A percentile compares a stretch with the other conserved stretches of the same genome.
These are phyloP conservation scores for Epichloe hybrida DNA, from an alignment of 2,329 filamentous ascomycete genomes.

Conservation along the genomic window DNA sequence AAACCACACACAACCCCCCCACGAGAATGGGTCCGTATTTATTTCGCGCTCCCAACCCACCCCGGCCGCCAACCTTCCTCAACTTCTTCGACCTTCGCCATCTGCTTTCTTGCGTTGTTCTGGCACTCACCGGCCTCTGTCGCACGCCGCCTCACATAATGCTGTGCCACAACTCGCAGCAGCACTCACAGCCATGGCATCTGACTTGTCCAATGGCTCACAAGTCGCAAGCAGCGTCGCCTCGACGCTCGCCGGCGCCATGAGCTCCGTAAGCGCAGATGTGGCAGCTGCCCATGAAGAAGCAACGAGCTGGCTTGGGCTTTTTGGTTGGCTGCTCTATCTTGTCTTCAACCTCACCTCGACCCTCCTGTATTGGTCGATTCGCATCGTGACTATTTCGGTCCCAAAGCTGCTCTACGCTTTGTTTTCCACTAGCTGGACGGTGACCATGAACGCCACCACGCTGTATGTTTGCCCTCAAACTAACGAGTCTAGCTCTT, in stretches of 20 bases:
- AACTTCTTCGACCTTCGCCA: conserved; percentile 6
- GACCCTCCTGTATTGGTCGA: conserved; percentile 58
- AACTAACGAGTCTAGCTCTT: background rate
- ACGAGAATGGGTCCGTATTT: conserved; percentile 5
- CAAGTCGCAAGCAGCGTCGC: conserved; percentile 20
- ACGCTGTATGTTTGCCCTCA: conserved; percentile 52
- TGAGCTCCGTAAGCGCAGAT: conserved; percentile 22
- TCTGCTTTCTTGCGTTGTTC: background rate
- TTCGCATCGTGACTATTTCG: conserved; percentile 78
- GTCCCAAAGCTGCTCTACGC: conserved; percentile 81
- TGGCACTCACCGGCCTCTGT: conserved; percentile 9
- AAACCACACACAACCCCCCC: conserved; percentile 1
- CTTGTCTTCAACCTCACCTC: conserved; percentile 42
- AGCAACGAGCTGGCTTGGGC: conserved; percentile 42
- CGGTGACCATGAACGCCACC: conserved; percentile 97
- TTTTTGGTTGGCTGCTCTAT: conserved; percentile 41
- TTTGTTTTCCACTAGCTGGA: conserved; percentile 82
- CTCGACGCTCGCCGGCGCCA: conserved; percentile 21
- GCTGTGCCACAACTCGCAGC: conserved; percentile 18
- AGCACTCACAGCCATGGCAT: conserved; percentile 26
- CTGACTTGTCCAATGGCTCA: conserved; percentile 25
- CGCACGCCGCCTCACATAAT: conserved; percentile 20
- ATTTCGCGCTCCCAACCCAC: conserved; percentile 6
- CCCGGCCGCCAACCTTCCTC: background rate
- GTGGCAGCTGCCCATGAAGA: conserved; percentile 21